A percentile compares a stretch with the other conserved stretches of the same genome.
phyloP scores from a whole-genome alignment of 371 early-diverging fungal genomes.

The Circinella minor region DNA sequence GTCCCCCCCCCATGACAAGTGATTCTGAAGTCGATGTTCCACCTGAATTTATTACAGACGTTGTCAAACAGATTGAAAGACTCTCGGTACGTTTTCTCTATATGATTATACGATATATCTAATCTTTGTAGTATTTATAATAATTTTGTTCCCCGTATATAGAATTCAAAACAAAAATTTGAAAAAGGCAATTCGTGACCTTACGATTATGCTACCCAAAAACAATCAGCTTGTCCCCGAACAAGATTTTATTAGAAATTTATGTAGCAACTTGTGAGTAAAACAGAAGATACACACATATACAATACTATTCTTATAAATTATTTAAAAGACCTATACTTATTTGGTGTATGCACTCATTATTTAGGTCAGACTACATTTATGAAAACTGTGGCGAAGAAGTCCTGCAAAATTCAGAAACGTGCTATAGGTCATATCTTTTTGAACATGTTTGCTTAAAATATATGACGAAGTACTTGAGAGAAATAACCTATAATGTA shows the following conservation, averaged over 20 bases:
- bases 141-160: no score
- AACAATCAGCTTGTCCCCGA: constrained; percentile 16
- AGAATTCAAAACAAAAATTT: no score
- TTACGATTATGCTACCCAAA: no score
- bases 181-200: no score
- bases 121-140: no score
- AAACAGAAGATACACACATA: constrained; percentile 16
- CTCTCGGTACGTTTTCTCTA: no score
- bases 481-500: constrained; percentile 18
- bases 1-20: constrained; percentile 16
- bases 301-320: no score
- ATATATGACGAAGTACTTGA: constrained; percentile 25
- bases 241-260: constrained; percentile 26
- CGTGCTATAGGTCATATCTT: constrained; percentile 32
- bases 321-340: constrained; percentile 17
- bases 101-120: no score
- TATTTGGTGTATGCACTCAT: constrained; percentile 19
- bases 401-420: constrained; percentile 26
- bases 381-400: constrained; percentile 25
- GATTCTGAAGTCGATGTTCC: constrained; percentile 21
- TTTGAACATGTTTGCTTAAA: constrained; percentile 29
- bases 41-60: no score
- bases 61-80: no score
- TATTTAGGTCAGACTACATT: constrained; percentile 26
- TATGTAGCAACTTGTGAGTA: constrained; percentile 31